These are phyloP conservation scores for Aspergillus oerlinghausenensis DNA, from an alignment of 2,329 filamentous ascomycete species.

Conservation along the genomic window DNA sequence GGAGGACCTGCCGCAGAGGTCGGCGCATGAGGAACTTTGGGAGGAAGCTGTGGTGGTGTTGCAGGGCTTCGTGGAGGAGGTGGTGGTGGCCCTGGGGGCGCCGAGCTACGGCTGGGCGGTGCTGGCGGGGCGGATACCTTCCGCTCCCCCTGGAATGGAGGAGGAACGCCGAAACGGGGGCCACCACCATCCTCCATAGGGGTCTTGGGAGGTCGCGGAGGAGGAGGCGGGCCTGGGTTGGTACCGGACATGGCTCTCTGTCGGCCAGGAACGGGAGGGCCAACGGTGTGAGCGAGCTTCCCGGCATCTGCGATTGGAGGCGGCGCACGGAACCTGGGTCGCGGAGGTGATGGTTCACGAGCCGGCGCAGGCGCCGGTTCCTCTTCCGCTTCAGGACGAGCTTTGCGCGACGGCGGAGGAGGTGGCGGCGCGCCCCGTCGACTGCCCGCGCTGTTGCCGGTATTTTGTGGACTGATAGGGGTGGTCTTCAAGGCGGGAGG, in stretches of 20 bases:
- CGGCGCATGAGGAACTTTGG: conserved; percentile 36
- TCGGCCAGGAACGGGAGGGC: conserved; percentile 44
- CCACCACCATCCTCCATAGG: conserved; percentile 59
- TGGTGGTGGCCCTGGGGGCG: conserved; percentile 58
- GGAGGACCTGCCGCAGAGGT: conserved; percentile 38
- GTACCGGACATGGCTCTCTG: conserved; percentile 47
- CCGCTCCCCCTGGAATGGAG: conserved; percentile 67
- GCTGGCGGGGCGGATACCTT: conserved; percentile 63
- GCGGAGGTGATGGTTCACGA: conserved; percentile 66
- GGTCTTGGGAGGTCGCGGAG: conserved; percentile 65
- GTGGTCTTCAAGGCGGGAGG: conserved; percentile 39
- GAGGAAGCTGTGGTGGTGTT: conserved; percentile 48
- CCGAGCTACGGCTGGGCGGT: conserved; percentile 65
- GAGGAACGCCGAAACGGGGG: conserved; percentile 70
- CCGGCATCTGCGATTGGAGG: conserved; percentile 87
- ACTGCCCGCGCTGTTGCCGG: conserved; percentile 49
- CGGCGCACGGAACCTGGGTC: conserved; percentile 73
- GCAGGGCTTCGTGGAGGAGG: conserved; percentile 50
- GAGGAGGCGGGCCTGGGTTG: conserved; percentile 60
- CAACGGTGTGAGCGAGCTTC: conserved; percentile 64
- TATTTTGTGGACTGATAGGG: conserved; percentile 58
- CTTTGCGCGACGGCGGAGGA: conserved; percentile 49
- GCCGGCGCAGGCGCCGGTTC: conserved; percentile 59
- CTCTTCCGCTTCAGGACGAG: conserved; percentile 46
- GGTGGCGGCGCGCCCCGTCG: conserved; percentile 59